Evolutionary conservation across 257 asterid species (phyloP).

Genomic region (Handroanthus guayacan): DNA sequence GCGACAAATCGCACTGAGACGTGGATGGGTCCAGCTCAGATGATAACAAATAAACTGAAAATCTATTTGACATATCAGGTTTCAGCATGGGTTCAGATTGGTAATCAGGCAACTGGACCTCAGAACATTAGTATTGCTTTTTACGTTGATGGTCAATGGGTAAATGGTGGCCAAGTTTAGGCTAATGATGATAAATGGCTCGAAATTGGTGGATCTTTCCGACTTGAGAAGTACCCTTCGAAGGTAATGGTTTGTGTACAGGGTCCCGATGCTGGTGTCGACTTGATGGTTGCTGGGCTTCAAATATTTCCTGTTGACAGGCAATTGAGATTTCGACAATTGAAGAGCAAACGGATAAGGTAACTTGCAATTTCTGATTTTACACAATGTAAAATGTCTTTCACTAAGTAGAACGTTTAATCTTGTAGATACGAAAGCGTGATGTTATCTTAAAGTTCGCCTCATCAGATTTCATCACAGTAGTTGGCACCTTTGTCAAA

Average conservation of each 20-base stretch:
- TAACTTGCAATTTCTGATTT: slow-evolving; percentile 30
- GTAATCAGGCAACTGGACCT: slow-evolving; percentile 51
- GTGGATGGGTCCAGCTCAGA: slow-evolving; percentile 95
- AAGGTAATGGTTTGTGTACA: slow-evolving; percentile 81
- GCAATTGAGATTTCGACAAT: slow-evolving; percentile 59
- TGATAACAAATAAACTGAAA: slow-evolving; percentile 68
- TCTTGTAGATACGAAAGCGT: slow-evolving; percentile 72
- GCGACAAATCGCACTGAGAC: slow-evolving; percentile 73
- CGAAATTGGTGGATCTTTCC: slow-evolving; percentile 86
- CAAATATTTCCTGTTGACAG: slow-evolving; percentile 82
- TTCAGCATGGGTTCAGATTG: slow-evolving; percentile 85
- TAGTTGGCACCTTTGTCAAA: slow-evolving; percentile 54
- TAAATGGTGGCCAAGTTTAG: slow-evolving; percentile 84
- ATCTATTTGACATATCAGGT: slow-evolving; percentile 80
- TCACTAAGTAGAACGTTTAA: not conserved
- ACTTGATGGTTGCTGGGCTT: slow-evolving; percentile 90
- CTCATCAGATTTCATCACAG: slow-evolving; percentile 47
- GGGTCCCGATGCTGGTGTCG: slow-evolving; percentile 89
- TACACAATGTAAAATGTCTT: not conserved
- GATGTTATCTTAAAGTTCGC: slow-evolving; percentile 67
- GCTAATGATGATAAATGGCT: slow-evolving; percentile 71
- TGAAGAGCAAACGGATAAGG: slow-evolving; percentile 74
- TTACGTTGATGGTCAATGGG: slow-evolving; percentile 81
- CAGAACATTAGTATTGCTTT: slow-evolving; percentile 71
- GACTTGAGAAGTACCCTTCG: slow-evolving; percentile 75